A percentile compares a stretch with the other conserved stretches of the same genome.
These are phyloP conservation scores for Sechiopsis laciniata DNA, from an alignment of 306 rosid species.

Conservation along the genomic window DNA sequence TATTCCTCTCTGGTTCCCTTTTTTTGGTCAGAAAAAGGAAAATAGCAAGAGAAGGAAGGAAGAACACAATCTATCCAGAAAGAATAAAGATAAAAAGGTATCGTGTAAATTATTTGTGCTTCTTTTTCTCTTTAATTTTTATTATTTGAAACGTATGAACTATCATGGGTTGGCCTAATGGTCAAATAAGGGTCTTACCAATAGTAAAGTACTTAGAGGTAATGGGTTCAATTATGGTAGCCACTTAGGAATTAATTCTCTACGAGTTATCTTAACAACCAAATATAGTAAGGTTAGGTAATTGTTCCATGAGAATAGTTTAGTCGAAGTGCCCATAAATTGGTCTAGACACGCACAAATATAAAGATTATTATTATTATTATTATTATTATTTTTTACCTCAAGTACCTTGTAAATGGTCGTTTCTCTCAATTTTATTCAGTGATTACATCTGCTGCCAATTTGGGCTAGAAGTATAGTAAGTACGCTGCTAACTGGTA, in stretches of 20 bases:
- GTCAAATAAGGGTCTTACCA: too few relatives aligned
- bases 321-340: too few relatives aligned
- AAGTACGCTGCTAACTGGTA: neutral
- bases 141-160: neutral
- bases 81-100: conserved; percentile 92
- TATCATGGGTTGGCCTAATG: neutral
- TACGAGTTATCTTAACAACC: too few relatives aligned
- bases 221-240: too few relatives aligned
- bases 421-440: neutral
- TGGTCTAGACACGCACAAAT: too few relatives aligned
- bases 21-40: conserved; percentile 67
- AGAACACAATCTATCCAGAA: conserved; percentile 63
- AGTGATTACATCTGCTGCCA: neutral
- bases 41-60: conserved; percentile 98
- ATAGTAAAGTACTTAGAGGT: too few relatives aligned
- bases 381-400: too few relatives aligned
- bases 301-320: too few relatives aligned
- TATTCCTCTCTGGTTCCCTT: conserved; percentile 8
- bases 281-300: too few relatives aligned
- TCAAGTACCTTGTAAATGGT: neutral
- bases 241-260: too few relatives aligned
- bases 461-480: neutral
- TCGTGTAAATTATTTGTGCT: conserved; percentile 15
- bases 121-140: neutral
- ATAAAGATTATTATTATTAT: too few relatives aligned